Evolutionary conservation across 2,329 filamentous ascomycete genomes (phyloP), one percentile per base, ranked within the genome.

Genomic region (Colletotrichum neosansevieriae): DNA sequence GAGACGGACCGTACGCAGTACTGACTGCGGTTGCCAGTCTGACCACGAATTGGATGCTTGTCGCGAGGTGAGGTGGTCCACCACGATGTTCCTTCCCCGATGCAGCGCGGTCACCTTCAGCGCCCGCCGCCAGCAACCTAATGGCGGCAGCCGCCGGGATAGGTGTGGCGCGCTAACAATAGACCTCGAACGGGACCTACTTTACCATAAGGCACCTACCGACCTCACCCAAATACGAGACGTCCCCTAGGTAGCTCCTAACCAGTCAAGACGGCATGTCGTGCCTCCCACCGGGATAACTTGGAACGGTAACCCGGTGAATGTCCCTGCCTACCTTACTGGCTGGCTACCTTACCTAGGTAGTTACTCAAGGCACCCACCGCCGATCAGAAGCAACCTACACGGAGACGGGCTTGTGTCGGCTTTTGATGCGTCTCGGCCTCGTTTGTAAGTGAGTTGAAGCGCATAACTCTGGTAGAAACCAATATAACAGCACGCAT

Each of bases 261-360:
- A 40, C 32, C 57, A 38, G 51, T 54, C 51, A 17, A 40, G 34
- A 54, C n/a, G 17, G 42, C 57, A 21, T 45, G 54, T 19, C 21
- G 40, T 45, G 38, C 42, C 24, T 58, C 15, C 54, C 40, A 57
- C 21, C 51, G 51, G 51, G 32, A 54, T 36, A 34, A 44, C 47
- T 47, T 53, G 49, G 58, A 61, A 61, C 9, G 58, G 58, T 42
- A 61, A 61, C 19, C 58, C 58, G 58, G 45, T 44, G 58, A 50
- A n/a, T 50, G 42, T 24, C 24, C 29, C 24, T 58, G 15, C 29
- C 42, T 45, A 45, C 4, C 6, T 29, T 21, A 21, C 21, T 21
- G 3, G 4, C 21, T 29, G 1, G 6, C 29, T 29, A 2, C 7
- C 7, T 29, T 29, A 2, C 1, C 6, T 29, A 29, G 7, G 6